A percentile compares a stretch with the other conserved stretches of the same genome.
Evolutionary conservation across 2,329 filamentous ascomycete genomes (phyloP).

Genomic region (Xylariaceae sp.): DNA sequence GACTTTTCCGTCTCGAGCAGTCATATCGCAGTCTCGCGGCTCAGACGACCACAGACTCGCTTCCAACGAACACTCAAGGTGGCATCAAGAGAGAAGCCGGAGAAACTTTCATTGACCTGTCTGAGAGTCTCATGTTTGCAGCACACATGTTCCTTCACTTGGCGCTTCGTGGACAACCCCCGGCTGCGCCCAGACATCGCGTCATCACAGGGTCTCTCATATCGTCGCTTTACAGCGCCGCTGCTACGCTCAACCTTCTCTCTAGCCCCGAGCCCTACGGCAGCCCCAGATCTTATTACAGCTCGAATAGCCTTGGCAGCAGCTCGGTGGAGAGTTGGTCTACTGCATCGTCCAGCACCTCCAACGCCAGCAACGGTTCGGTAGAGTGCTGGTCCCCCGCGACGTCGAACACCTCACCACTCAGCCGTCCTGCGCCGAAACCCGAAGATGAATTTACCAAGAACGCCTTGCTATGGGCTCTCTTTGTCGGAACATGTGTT

Average conservation of each 20-base stretch:
- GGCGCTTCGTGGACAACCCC: conserved; percentile 31
- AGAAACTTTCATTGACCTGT: conserved; percentile 25
- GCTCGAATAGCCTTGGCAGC: conserved; percentile 13
- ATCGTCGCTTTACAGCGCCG: conserved; percentile 26
- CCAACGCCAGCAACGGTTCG: conserved; percentile 10
- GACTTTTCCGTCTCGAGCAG: conserved; percentile 30
- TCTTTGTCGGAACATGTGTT: conserved; percentile 33
- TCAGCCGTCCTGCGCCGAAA: conserved; percentile 2
- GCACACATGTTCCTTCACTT: conserved; percentile 32
- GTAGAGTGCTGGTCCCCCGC: conserved; percentile 17
- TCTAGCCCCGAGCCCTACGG: conserved; percentile 19
- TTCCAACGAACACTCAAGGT: conserved; percentile 14
- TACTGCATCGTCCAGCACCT: conserved; percentile 15
- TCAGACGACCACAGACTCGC: conserved; percentile 16
- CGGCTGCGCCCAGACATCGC: conserved; percentile 30
- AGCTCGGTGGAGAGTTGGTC: conserved; percentile 19
- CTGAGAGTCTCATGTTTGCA: conserved; percentile 29
- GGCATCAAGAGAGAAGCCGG: conserved; percentile 7
- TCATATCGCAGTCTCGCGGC: conserved; percentile 19
- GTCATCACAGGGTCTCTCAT: conserved; percentile 28
- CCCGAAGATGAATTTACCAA: conserved; percentile 27
- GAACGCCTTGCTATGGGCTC: conserved; percentile 30
- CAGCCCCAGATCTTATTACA: conserved; percentile 17
- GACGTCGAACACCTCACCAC: conserved; percentile 15
- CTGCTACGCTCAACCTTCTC: conserved; percentile 27